phyloP scores from a whole-genome alignment of 2,329 filamentous ascomycete genomes.

The Ceratocystis cubensis region DNA sequence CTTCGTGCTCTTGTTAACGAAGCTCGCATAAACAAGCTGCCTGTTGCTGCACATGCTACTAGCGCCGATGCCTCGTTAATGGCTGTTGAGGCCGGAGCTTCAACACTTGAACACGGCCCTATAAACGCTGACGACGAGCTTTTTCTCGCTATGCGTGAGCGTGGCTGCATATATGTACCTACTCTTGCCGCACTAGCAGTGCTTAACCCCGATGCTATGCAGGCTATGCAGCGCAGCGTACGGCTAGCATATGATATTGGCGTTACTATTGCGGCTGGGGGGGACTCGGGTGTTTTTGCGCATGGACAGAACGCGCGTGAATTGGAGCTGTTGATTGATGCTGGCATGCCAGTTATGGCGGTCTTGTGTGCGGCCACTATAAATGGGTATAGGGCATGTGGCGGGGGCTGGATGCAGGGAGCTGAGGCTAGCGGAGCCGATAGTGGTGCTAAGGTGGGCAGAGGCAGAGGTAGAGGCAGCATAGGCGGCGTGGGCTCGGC shows the following conservation, averaged over 20 bases:
- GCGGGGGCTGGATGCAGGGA: slow-evolving; percentile 33
- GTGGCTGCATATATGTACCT: slow-evolving; percentile 39
- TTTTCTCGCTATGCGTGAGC: slow-evolving; percentile 33
- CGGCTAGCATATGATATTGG: slow-evolving; percentile 36
- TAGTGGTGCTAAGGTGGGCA: slow-evolving; percentile 4
- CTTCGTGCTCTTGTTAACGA: slow-evolving; percentile 39
- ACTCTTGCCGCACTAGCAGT: slow-evolving; percentile 37
- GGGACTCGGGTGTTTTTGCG: slow-evolving; percentile 41
- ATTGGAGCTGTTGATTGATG: slow-evolving; percentile 41
- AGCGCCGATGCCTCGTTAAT: slow-evolving; percentile 34
- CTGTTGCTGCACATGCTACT: slow-evolving; percentile 35
- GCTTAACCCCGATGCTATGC: slow-evolving; percentile 25
- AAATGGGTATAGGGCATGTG: slow-evolving; percentile 44
- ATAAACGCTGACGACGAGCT: slow-evolving; percentile 31
- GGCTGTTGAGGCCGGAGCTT: slow-evolving; percentile 36
- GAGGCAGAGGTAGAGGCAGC: background rate
- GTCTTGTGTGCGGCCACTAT: slow-evolving; percentile 39
- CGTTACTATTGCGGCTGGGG: slow-evolving; percentile 39
- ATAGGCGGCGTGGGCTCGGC: slow-evolving; percentile 1
- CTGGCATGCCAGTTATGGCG: slow-evolving; percentile 38
- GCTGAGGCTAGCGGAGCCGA: background rate
- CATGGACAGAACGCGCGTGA: slow-evolving; percentile 43
- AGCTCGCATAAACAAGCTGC: slow-evolving; percentile 31
- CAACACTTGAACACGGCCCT: slow-evolving; percentile 36
- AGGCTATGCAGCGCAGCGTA: slow-evolving; percentile 29